phyloP scores from a whole-genome alignment of 371 early-diverging fungal species.

The Nematocida ausubeli region DNA sequence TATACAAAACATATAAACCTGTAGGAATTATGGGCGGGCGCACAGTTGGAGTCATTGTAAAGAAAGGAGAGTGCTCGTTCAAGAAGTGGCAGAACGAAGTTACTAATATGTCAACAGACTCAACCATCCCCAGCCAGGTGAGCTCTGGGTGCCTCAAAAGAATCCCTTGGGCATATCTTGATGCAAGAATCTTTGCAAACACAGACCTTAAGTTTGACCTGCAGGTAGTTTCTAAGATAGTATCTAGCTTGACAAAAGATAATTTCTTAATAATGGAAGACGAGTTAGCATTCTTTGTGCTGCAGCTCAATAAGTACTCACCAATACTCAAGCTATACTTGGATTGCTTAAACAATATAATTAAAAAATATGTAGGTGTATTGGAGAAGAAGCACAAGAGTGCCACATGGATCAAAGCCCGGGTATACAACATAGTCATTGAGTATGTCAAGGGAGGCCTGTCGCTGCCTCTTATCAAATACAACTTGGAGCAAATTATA shows the following conservation, averaged over 20 bases:
- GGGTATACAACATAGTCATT: constrained; percentile 7
- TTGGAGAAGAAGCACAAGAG: neutral
- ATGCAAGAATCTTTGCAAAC: constrained; percentile 13
- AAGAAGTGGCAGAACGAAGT: neutral
- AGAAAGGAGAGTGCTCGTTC: neutral
- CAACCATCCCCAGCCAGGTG: neutral
- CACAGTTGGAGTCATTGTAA: neutral
- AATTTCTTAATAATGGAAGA: neutral
- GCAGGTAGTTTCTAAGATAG: neutral
- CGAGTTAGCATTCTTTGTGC: neutral
- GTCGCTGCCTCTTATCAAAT: neutral
- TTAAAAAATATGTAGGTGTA: neutral
- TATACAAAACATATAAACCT: no score
- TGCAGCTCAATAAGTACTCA: neutral
- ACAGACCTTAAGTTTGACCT: constrained; percentile 16
- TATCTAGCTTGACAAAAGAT: neutral
- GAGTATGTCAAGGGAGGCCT: neutral
- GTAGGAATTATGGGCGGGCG: no score
- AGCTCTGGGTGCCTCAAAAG: neutral
- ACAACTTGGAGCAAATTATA: neutral
- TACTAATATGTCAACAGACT: neutral
- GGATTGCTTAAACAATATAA: neutral
- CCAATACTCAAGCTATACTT: neutral
- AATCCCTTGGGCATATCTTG: constrained; percentile 2
- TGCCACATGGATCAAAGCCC: neutral